A percentile compares a stretch with the other conserved stretches of the same genome.
These are phyloP conservation scores for Trichoderma harzianum DNA, from an alignment of 2,329 filamentous ascomycete genomes.

Conservation along the genomic window DNA sequence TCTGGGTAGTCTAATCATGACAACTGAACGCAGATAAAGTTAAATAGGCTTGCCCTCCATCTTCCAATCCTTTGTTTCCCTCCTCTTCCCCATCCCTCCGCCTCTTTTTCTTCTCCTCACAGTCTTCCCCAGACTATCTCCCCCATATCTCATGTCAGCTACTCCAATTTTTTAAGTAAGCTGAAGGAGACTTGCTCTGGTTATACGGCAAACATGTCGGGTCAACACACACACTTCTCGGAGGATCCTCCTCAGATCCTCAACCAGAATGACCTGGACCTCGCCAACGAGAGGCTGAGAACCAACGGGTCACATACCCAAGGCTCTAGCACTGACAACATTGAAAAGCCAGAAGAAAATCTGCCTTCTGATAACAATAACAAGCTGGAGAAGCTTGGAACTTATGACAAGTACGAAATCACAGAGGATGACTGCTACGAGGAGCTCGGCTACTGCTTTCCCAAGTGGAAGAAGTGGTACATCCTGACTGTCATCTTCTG, in stretches of 20 bases:
- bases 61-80: neutral
- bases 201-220: slow-evolving; percentile 6
- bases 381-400: slow-evolving; percentile 35
- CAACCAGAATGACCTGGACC: slow-evolving; percentile 33
- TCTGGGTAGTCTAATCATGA: neutral
- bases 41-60: slow-evolving; percentile 5
- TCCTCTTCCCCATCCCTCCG: slow-evolving; percentile 3
- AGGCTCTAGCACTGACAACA: slow-evolving; percentile 18
- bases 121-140: slow-evolving; percentile 9
- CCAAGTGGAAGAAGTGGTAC: slow-evolving; percentile 65
- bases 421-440: slow-evolving; percentile 61
- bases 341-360: slow-evolving; percentile 15
- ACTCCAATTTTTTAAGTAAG: neutral
- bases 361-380: slow-evolving; percentile 33
- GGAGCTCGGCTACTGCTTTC: slow-evolving; percentile 61
- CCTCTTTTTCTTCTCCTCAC: neutral
- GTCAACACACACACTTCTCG: slow-evolving; percentile 30
- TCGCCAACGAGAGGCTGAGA: slow-evolving; percentile 39
- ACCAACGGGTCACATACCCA: slow-evolving; percentile 20
- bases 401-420: slow-evolving; percentile 44
- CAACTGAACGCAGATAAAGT: slow-evolving; percentile 10
- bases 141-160: slow-evolving; percentile 2
- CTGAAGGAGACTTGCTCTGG: neutral
- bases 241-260: slow-evolving; percentile 39
- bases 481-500: slow-evolving; percentile 71